Base-by-base conservation (phyloP, 495 filamentous ascomycete genomes). In the Halenospora varia region DNA sequence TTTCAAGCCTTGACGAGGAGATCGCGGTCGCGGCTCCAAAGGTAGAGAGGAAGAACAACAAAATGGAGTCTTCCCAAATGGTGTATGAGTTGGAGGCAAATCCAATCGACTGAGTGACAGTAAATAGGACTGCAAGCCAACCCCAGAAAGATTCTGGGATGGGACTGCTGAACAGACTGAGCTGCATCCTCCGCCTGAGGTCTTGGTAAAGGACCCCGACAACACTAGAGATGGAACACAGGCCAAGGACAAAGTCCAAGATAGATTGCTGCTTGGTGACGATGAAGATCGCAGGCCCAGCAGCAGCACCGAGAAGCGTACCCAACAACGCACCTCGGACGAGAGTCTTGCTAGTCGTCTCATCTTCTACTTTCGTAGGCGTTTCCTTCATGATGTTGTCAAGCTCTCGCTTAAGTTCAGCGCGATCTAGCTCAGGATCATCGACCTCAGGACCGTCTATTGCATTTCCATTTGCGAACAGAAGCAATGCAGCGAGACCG, bases 1-100 rank as follows among this genome's bases (percentile, higher is more conserved):
- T 72, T 26, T 81, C 77, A 58, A 88, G 83, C 22, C 89, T 82
- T 62, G 93, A 79, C 9, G 92, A 91, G 3, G 86, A 83, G 2
- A 88, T 67, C 15, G 88, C 78, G 25, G 83, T 80, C 35, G 83
- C 74, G 19, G 89, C 71, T 24, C 90, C 93, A 70, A 97, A 97
- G 0, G 92, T 95, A 2, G 82, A 81, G 53, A 97, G 82, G 75
- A 97, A 92, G 74, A 93, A 95, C 1, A 92, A 74, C n/a, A 96
- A 77, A 47, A 96, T 96, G 17, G 91, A 88, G 63, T 97, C 95
- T 73, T 99, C 94, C 95, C 95, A 97, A 59, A 99, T 96, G 6
- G 93, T 97, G 71, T 91, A 99, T 2, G 94, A 97, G 68, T 97
- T 99, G 3, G 94, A 93, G 0, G 91, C 94, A 71, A 97, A 97